Evolutionary conservation across 495 filamentous ascomycete genomes (phyloP), one percentile per base, ranked within the genome.

Genomic region (Xylaria bambusicola): DNA sequence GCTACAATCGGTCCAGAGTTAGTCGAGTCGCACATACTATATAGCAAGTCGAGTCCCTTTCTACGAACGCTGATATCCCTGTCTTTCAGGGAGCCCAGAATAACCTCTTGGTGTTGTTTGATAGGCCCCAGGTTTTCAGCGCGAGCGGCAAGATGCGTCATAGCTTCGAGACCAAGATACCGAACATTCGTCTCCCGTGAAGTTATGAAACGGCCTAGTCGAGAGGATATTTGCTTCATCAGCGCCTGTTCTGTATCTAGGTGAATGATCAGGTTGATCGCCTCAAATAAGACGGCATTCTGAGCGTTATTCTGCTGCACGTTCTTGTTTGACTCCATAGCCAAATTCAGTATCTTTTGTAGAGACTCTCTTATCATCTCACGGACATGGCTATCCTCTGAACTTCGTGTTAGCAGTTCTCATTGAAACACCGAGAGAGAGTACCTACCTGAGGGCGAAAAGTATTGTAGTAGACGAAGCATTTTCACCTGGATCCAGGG

Each of bases 231-330:
- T 64, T 98, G 93, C 64, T 96, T 87, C 93, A 98, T 98, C 44
- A 99, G 78, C 20, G 86, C 87, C 62, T 93, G 91, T 67, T 99
- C 95, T 5, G 93, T 97, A 63, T 98, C 95, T n/a, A 99, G 85
- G 63, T 98, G 95, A 55, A 99, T 99, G 58, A 96, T 93, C 52
- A 99, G 86, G 68, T 98, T 97, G 73, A 99, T 98, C 47, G 93
- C 95, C 78, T 99, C 95, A 63, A 99, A 99, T 0, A 99, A 82
- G 24, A 99, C 91, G 0, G 95, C 95, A 66, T 99, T 98, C 67
- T 98, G 95, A 0, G 95, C 95, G 74, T 99, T 99, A 71, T 99
- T 99, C 70, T 99, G 94, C 75, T 99, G 95, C 15, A 98, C 95
- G 63, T 99, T 98, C 76, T 98, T 99, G 12, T 91, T 93, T 66